phyloP scores from a whole-genome alignment of 2,329 filamentous ascomycete species.

The Drechslera avenae region DNA sequence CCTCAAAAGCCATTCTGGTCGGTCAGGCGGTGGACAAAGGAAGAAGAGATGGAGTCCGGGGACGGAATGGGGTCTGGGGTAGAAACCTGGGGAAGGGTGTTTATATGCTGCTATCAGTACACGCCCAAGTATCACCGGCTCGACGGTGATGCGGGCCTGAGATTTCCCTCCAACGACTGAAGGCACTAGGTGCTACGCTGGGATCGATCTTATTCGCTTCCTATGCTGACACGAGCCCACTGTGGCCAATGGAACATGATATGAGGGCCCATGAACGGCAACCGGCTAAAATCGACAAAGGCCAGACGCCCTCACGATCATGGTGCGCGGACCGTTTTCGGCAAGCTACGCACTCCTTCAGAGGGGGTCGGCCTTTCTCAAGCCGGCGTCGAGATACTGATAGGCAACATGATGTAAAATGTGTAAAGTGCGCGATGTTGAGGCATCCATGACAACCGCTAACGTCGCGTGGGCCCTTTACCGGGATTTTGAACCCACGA shows the following conservation, averaged over 20 bases:
- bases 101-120: slow-evolving; percentile 4
- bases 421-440: no score
- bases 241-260: slow-evolving; percentile 1
- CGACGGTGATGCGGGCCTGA: slow-evolving; percentile 4
- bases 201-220: not conserved
- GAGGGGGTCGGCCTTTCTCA: not conserved
- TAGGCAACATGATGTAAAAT: no score
- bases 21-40: not conserved
- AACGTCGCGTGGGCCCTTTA: no score
- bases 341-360: not conserved
- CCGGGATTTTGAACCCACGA: no score
- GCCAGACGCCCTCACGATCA: not conserved
- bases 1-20: slow-evolving; percentile 21
- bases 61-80: slow-evolving; percentile 11
- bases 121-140: not conserved
- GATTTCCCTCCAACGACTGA: slow-evolving; percentile 10
- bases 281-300: slow-evolving; percentile 13
- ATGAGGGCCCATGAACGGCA: not conserved
- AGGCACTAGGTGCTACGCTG: not conserved
- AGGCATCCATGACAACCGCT: no score
- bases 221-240: not conserved
- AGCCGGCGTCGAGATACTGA: not conserved
- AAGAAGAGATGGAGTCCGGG: slow-evolving; percentile 6
- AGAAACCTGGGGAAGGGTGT: slow-evolving; percentile 5
- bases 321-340: not conserved